Base-by-base conservation (phyloP, 495 filamentous ascomycete species). In the Aspergillus conjunctus region DNA sequence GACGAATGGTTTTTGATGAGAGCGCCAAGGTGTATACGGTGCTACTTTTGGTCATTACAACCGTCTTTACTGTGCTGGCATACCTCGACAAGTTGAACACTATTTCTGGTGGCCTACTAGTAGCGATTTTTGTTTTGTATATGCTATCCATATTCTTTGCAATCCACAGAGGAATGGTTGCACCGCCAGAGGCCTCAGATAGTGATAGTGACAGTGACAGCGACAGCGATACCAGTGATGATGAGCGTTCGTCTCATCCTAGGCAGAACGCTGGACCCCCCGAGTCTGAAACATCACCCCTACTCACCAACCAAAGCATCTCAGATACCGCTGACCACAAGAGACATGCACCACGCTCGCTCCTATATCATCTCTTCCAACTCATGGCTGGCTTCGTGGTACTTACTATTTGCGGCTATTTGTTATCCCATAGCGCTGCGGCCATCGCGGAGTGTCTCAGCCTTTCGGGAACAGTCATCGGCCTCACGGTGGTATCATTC, bases 401-500 rank as follows among this genome's bases (percentile, higher is more conserved):
- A 9, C 66, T 87, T 21, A 73, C 77, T 10, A 53, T 87, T 11
- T 75, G 79, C 7, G 77, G 80, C 53, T 80, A 80, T 56, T 67
- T 83, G 45, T 69, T 83, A 30, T 68, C 81, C 8, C 74, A 77
- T 53, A 74, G 71, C 37, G 74, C 78, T 9, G 64, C 60, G 12
- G 61, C 68, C 20, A 70, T 83, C 26, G 72, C 71, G 5, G 69
- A 75, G 41, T 68, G 64, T 20, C 62, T 83, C 1, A 57, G 68
- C 37, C 62, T 83, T 0, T 82, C 82, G 1, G 77, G 71, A 37
- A 73, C 73, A 0, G 64, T 85, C 12, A 69, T 87, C 18, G 83
- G 84, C 37, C 67, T 84, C 26, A 80, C 76, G 0, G 72, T 87
- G 12, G 68, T 87, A 2, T 75, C 84, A 0, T 75, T 85, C 53